phyloP scores from a whole-genome alignment of 1,284 basidiomycete genomes.

The Moesziomyces globuligerus region DNA sequence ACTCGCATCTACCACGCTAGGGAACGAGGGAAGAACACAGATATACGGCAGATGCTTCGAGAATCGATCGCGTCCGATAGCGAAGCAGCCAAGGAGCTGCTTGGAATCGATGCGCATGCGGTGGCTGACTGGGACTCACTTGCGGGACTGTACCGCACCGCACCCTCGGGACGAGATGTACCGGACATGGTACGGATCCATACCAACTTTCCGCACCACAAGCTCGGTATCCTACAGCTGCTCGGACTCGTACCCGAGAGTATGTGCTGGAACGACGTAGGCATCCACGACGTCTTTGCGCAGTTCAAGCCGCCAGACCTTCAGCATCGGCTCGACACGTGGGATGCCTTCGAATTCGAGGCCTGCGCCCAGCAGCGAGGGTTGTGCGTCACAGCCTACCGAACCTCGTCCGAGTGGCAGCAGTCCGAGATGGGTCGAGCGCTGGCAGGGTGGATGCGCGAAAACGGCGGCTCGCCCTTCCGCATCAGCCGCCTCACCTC shows the following conservation, averaged over 20 bases:
- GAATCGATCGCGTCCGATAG: neutral
- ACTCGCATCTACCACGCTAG: neutral
- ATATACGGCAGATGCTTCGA: constrained; percentile 4
- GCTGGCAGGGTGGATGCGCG: constrained; percentile 14
- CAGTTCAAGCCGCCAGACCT: neutral
- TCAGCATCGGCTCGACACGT: constrained; percentile 7
- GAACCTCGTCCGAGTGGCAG: constrained; percentile 16
- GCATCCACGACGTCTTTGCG: constrained; percentile 6
- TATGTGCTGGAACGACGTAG: constrained; percentile 5
- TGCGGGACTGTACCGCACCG: constrained; percentile 21
- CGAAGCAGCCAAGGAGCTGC: neutral
- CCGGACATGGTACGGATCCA: constrained; percentile 23
- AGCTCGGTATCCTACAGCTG: constrained; percentile 32
- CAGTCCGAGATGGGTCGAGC: constrained; percentile 20
- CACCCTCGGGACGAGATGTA: neutral
- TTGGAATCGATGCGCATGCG: constrained; percentile 12
- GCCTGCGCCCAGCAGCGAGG: constrained; percentile 10
- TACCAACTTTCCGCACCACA: constrained; percentile 44
- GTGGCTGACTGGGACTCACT: constrained; percentile 28
- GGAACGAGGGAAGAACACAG: neutral
- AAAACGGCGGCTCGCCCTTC: constrained; percentile 10
- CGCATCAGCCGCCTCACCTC: constrained; percentile 5
- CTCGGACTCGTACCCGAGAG: constrained; percentile 4
- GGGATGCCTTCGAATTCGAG: constrained; percentile 38
- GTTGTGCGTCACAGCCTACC: constrained; percentile 34